Base-by-base conservation (phyloP, 495 filamentous ascomycete genomes). In the Lasiosphaeria hispida region DNA sequence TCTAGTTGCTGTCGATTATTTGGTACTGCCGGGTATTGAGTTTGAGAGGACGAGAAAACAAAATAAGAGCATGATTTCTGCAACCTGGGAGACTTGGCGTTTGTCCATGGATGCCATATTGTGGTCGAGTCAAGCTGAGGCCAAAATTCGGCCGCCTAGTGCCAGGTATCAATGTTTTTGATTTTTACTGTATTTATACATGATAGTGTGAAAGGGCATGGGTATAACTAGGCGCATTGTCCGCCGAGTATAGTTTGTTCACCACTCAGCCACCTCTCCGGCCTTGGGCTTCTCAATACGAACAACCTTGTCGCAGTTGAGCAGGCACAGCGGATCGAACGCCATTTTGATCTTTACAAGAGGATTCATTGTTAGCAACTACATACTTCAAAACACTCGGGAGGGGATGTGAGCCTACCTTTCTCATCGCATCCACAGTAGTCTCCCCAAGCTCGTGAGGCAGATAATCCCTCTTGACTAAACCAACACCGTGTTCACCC, bases 281-380 rank as follows among this genome's bases (percentile, higher is more conserved):
- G 69, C 57, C 59, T 70, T 75, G n/a, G 78, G 76, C 51, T 75
- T 78, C 64, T 86, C 72, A 37, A 84, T 72, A 38, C 89, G 77
- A 10, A 93, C 79, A 49, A 93, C 81, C 77, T 93, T 93, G 70
- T 93, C 89, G 62, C 83, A 87, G 66, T 93, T 93, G 36, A 93
- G 75, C 37, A 93, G 71, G 69, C 86, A 90, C 36, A 88, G 77
- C 1, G 89, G 89, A 67, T 92, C 89, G 52, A 89, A 87, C 0
- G 89, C 85, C 64, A 80, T 69, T 72, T 92, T 92, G 58, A 87
- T 68, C 77, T 78, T 15, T 39, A 17, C 30, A 36, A 30, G 8
- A 30, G 43, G 18, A 17, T 19, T 17, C 3, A 34, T 10, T 3
- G 51, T 42, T 53, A 55, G 42, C 42, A 40, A 52, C 5, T 30